Evolutionary conservation across 2,329 filamentous ascomycete species (phyloP), one percentile per base, ranked within the genome.

Genomic region (Venturiaceae sp.): DNA sequence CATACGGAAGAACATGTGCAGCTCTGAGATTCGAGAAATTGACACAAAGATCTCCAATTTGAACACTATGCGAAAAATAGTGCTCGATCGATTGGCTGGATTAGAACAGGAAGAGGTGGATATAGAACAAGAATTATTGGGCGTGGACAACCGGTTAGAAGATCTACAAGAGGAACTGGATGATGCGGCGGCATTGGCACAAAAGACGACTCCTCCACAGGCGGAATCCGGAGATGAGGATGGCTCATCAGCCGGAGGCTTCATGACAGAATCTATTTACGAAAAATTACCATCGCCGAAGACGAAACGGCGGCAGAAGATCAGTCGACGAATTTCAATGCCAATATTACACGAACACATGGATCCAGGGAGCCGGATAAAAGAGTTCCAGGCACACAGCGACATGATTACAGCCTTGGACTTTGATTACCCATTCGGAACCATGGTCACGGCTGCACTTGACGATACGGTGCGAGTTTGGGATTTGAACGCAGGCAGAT

Each of bases 241-340:
- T 65, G 77, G 75, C 58, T 62, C 66, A 50, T 62, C 67, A 46
- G 39, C 70, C 73, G 60, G 74, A 53, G 75, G 76, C 66, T 99
- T 97, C 76, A 97, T 97, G 94, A 96, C 94, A 3, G 90, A 96
- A 71, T 96, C 92, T 13, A 90, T 99, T 65, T 99, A 97, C 71
- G 88, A 95, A 64, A 96, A 96, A 73, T 76, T 99, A 8, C 90
- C 92, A 0, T 68, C 69, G 6, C 77, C 81, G 7, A 81, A 78
- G 63, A 76, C 78, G 26, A 74, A 75, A 57, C 80, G 83, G 69
- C 71, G 67, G 69, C 82, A 23, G n/a, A 26, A 54, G 36, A 19
- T 80, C 39, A 80, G 81, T 61, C 80, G 86, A 58, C 82, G 87
- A 62, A 90, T 88, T 72, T 95, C 92, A 0, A 95, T 95, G 87